Percentiles rank a stretch among this genome's conserved stretches.
phyloP scores from a whole-genome alignment of 169 alveolate species.

The Plasmodium vinckei region DNA sequence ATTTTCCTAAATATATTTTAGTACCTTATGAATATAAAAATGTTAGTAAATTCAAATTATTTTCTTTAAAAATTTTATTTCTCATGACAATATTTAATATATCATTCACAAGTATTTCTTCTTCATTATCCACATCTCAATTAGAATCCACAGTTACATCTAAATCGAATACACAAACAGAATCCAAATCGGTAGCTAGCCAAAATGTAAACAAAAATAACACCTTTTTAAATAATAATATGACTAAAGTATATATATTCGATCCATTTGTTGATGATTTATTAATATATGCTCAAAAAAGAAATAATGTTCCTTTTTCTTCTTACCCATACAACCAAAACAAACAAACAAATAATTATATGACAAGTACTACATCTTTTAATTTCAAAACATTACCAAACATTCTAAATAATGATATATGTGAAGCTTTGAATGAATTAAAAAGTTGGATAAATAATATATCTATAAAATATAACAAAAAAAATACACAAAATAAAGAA shows the following conservation, averaged over 20 bases:
- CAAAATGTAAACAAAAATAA: background rate
- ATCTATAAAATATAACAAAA: slow-evolving; percentile 3
- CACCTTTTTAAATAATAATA: background rate
- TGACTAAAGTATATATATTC: slow-evolving; percentile 7
- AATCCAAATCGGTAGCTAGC: background rate
- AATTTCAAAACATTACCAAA: slow-evolving; percentile 1
- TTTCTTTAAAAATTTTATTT: slow-evolving; percentile 16
- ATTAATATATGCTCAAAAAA: slow-evolving; percentile 52
- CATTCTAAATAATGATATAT: slow-evolving; percentile 11
- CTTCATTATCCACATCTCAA: background rate
- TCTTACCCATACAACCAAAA: background rate
- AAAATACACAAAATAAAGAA: slow-evolving; percentile 5
- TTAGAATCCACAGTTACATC: background rate
- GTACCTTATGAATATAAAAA: slow-evolving; percentile 49
- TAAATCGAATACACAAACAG: background rate
- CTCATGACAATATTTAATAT: slow-evolving; percentile 42
- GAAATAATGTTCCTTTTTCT: background rate
- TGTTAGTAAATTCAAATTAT: slow-evolving; percentile 16
- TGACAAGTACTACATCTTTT: slow-evolving; percentile 8
- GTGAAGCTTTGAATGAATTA: slow-evolving; percentile 41
- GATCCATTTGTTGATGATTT: slow-evolving; percentile 56
- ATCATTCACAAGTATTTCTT: slow-evolving; percentile 27
- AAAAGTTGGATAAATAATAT: slow-evolving; percentile 42
- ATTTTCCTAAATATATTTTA: slow-evolving; percentile 37
- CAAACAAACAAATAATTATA: background rate